Conservation (phyloP, 2,329 filamentous ascomycete species). For the Neopestalotiopsis clavispora region DNA sequence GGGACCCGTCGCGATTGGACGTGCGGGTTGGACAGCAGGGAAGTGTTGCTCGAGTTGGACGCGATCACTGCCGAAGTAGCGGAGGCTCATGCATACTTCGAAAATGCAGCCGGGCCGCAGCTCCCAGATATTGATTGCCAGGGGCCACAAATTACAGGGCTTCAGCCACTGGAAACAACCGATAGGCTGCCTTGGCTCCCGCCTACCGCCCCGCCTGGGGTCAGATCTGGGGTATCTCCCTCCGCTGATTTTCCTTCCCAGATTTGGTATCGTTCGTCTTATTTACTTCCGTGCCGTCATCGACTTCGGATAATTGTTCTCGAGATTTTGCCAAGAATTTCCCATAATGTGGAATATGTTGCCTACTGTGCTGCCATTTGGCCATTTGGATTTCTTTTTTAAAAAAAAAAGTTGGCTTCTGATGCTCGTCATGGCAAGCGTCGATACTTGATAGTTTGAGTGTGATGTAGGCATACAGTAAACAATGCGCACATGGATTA, state of each 20-base stretch:
- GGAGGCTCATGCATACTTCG: slow-evolving; percentile 10
- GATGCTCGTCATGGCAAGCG: background rate
- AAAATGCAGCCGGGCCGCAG: slow-evolving; percentile 13
- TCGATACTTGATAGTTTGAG: background rate
- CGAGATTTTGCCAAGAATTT: background rate
- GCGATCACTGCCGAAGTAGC: slow-evolving; percentile 3
- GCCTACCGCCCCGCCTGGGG: background rate
- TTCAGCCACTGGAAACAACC: slow-evolving; percentile 8
- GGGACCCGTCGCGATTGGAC: background rate
- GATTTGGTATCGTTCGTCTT: slow-evolving; percentile 13
- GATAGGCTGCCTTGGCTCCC: slow-evolving; percentile 16
- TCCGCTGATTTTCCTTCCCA: slow-evolving; percentile 10
- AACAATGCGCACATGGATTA: background rate
- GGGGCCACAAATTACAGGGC: slow-evolving; percentile 5
- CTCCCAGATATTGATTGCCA: slow-evolving; percentile 9
- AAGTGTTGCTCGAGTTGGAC: background rate
- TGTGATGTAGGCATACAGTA: background rate
- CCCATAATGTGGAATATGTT: background rate
- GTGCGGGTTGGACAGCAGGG: background rate
- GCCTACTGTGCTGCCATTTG: background rate
- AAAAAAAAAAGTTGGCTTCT: background rate
- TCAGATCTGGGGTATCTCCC: slow-evolving; percentile 12
- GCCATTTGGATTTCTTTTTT: background rate
- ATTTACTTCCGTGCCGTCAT: slow-evolving; percentile 72
- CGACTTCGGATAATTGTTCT: slow-evolving; percentile 32